Percentiles rank a stretch among this genome's conserved stretches.
These are phyloP conservation scores for Dicorynia guianensis DNA, from an alignment of 306 rosid genomes.

Conservation along the genomic window DNA sequence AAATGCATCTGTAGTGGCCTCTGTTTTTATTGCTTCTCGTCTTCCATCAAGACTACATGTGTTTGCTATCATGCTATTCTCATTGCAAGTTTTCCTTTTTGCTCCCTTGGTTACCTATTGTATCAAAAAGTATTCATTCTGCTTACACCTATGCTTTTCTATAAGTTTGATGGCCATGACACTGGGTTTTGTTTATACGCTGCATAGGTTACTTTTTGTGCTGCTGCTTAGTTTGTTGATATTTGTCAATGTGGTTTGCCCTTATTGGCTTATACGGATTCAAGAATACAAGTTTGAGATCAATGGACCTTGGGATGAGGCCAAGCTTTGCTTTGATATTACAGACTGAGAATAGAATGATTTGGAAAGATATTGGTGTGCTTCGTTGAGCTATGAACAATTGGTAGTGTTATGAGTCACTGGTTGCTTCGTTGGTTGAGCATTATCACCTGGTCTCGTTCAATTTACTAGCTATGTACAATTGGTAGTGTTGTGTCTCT, in stretches of 20 bases:
- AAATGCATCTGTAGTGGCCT: slow-evolving; percentile 91
- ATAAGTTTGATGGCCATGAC: slow-evolving; percentile 63
- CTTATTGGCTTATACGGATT: slow-evolving; percentile 87
- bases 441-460: slow-evolving; percentile 1
- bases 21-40: slow-evolving; percentile 84
- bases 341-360: slow-evolving; percentile 59
- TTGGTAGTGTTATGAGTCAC: neutral
- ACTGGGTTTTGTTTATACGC: slow-evolving; percentile 63
- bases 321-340: slow-evolving; percentile 91
- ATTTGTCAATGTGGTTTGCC: slow-evolving; percentile 80
- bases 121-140: slow-evolving; percentile 73
- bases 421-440: neutral
- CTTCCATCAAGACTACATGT: slow-evolving; percentile 90
- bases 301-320: slow-evolving; percentile 98
- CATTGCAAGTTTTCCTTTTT: slow-evolving; percentile 87
- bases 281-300: slow-evolving; percentile 93
- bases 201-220: slow-evolving; percentile 64
- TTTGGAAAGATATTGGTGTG: slow-evolving; percentile 9
- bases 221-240: slow-evolving; percentile 72
- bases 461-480: slow-evolving; percentile 19
- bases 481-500: neutral
- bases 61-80: slow-evolving; percentile 82
- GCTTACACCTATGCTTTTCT: slow-evolving; percentile 77
- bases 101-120: slow-evolving; percentile 86
- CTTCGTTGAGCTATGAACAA: slow-evolving; percentile 4